phyloP scores from a whole-genome alignment of 2,329 filamentous ascomycete genomes.

The Colletotrichum australisinense region DNA sequence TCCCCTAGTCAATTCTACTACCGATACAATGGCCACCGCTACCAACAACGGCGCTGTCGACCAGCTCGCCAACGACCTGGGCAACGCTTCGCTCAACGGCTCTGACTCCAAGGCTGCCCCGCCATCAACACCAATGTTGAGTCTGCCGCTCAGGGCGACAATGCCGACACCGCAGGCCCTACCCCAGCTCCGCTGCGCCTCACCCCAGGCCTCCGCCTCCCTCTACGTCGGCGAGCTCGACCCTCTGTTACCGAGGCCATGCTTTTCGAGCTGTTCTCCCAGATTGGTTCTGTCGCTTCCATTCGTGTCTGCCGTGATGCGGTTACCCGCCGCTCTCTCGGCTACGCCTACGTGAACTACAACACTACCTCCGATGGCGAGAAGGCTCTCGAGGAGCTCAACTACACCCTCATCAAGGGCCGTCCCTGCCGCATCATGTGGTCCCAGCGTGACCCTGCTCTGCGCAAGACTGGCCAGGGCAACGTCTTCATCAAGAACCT shows the following conservation, averaged over 20 bases:
- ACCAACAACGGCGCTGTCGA: constrained; percentile 73
- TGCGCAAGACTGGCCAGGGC: constrained; percentile 98
- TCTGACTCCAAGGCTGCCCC: constrained; percentile 74
- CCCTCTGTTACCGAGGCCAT: constrained; percentile 97
- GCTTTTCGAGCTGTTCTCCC: constrained; percentile 99
- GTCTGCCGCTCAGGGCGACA: constrained; percentile 64
- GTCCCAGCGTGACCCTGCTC: constrained; percentile 98
- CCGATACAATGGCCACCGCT: constrained; percentile 69
- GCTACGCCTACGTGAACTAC: constrained; percentile 99
- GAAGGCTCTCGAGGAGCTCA: constrained; percentile 98
- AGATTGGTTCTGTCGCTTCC: constrained; percentile 97
- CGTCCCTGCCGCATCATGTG: constrained; percentile 99
- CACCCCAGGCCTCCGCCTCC: constrained; percentile 93
- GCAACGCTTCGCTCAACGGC: constrained; percentile 77
- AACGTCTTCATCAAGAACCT: constrained; percentile 99
- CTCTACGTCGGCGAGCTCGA: constrained; percentile 99
- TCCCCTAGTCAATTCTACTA: constrained; percentile 35
- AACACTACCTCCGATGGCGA: constrained; percentile 97
- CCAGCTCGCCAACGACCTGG: constrained; percentile 83
- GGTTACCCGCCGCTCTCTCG: constrained; percentile 97
- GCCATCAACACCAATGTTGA: constrained; percentile 78
- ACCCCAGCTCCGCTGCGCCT: constrained; percentile 78
- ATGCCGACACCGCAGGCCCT: constrained; percentile 73
- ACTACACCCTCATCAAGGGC: constrained; percentile 99
- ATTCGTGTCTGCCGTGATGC: constrained; percentile 99